phyloP scores from a whole-genome alignment of 352 stramenopile species.

The Globisporangium barbulae region DNA sequence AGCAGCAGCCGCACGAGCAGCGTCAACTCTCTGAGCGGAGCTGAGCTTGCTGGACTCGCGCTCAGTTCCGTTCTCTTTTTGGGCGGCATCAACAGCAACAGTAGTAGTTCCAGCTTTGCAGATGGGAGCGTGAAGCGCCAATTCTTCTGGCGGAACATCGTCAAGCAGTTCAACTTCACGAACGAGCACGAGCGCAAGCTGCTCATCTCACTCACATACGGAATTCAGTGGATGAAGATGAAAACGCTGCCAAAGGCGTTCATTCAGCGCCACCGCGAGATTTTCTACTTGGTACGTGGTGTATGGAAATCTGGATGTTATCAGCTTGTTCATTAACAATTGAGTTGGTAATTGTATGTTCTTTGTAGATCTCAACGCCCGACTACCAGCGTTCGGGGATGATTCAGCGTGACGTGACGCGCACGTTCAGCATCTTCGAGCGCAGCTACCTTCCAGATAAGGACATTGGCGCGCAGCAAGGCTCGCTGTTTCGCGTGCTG shows the following conservation, averaged over 20 bases:
- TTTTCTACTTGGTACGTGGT: constrained; percentile 60
- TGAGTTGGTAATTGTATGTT: neutral
- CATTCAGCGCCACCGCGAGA: constrained; percentile 66
- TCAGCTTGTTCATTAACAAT: neutral
- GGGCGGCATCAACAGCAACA: neutral
- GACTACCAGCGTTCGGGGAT: constrained; percentile 67
- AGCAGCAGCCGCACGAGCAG: constrained; percentile 16
- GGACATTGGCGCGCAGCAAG: constrained; percentile 51
- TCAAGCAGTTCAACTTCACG: constrained; percentile 80
- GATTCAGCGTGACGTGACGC: constrained; percentile 80
- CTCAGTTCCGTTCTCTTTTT: neutral
- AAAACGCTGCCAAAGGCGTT: constrained; percentile 43
- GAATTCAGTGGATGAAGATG: constrained; percentile 67
- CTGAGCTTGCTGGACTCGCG: neutral
- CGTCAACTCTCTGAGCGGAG: constrained; percentile 8
- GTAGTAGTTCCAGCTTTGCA: neutral
- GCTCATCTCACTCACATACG: constrained; percentile 61
- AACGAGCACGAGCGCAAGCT: constrained; percentile 55
- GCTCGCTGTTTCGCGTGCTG: constrained; percentile 67
- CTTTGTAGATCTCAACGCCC: constrained; percentile 39
- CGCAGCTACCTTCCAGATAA: constrained; percentile 31
- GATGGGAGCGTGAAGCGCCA: constrained; percentile 30
- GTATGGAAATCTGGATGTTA: neutral
- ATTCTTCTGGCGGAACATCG: constrained; percentile 74
- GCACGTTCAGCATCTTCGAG: constrained; percentile 87